A percentile compares a stretch with the other conserved stretches of the same genome.
phyloP scores from a whole-genome alignment of 2,329 filamentous ascomycete genomes.

The Xylaria sp. region DNA sequence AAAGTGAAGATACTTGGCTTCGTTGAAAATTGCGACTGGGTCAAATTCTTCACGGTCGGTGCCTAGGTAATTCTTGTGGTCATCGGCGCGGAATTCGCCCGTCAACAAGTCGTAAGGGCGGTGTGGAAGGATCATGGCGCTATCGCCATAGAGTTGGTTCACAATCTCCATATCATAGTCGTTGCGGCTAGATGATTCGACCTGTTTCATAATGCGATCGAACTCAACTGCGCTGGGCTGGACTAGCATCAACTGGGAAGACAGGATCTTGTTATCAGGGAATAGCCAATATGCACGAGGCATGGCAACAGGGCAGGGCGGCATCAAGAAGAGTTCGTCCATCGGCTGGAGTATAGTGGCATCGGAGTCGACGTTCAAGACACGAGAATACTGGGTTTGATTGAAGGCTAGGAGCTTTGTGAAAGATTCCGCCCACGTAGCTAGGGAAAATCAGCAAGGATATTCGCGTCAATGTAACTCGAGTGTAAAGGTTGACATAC shows the following conservation, averaged over 20 bases:
- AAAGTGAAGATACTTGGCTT: conserved; percentile 76
- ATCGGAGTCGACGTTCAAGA: conserved; percentile 70
- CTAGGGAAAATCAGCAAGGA: conserved; percentile 39
- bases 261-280: conserved; percentile 63
- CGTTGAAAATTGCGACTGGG: conserved; percentile 61
- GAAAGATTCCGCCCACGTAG: conserved; percentile 71
- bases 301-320: conserved; percentile 70
- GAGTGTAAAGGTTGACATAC: conserved; percentile 45
- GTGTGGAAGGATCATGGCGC: conserved; percentile 71
- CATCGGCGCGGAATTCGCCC: conserved; percentile 68
- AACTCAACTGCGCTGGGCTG: conserved; percentile 67
- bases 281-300: conserved; percentile 78
- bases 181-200: conserved; percentile 46
- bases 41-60: conserved; percentile 65
- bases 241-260: conserved; percentile 71
- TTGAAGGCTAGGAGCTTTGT: conserved; percentile 78
- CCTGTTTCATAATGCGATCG: conserved; percentile 51
- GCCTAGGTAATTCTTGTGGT: conserved; percentile 58
- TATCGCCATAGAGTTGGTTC: conserved; percentile 69
- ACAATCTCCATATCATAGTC: conserved; percentile 76
- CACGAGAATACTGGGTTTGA: conserved; percentile 67
- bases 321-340: conserved; percentile 78
- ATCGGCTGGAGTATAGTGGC: conserved; percentile 70
- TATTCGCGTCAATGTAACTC: background rate
- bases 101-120: conserved; percentile 70